These are phyloP conservation scores for Cyclocybe cylindracea DNA, from an alignment of 768 basidiomycete species.

Conservation along the genomic window DNA sequence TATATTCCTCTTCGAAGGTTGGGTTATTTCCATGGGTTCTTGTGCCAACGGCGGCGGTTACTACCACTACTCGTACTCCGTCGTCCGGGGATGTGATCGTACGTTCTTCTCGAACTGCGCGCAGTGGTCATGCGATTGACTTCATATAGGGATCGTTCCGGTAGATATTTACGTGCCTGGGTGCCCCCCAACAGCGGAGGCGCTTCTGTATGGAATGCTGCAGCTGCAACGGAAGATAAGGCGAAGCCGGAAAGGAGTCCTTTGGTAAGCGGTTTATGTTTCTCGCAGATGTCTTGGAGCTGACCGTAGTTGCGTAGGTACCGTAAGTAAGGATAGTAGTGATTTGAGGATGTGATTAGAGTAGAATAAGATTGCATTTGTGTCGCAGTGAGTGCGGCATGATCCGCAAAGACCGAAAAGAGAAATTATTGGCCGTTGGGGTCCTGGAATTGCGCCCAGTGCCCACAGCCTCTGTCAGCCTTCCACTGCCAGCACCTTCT, in stretches of 20 bases:
- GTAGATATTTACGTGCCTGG: constrained; percentile 99
- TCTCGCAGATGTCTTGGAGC: background rate
- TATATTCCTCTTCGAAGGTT: constrained; percentile 49
- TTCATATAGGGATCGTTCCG: constrained; percentile 80
- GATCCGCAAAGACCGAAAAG: constrained; percentile 12
- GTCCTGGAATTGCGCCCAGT: background rate
- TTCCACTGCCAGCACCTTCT: constrained; percentile 4
- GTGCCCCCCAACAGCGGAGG: constrained; percentile 95
- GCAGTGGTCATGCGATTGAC: constrained; percentile 1
- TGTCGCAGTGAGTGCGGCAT: constrained; percentile 13
- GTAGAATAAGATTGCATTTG: background rate
- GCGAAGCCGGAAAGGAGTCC: constrained; percentile 78
- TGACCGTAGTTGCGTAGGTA: constrained; percentile 39
- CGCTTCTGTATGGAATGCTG: constrained; percentile 93
- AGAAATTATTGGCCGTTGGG: background rate
- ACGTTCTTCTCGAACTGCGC: constrained; percentile 25
- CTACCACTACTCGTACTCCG: constrained; percentile 98
- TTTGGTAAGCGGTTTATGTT: constrained; percentile 60
- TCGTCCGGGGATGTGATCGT: constrained; percentile 98
- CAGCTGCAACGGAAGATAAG: constrained; percentile 97
- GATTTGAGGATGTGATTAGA: background rate
- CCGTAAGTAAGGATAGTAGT: constrained; percentile 44
- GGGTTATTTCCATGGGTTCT: constrained; percentile 99
- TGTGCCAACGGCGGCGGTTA: constrained; percentile 98
- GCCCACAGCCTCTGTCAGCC: constrained; percentile 10